Conservation (phyloP, 306 rosid species). For the Cucumis hystrix region DNA sequence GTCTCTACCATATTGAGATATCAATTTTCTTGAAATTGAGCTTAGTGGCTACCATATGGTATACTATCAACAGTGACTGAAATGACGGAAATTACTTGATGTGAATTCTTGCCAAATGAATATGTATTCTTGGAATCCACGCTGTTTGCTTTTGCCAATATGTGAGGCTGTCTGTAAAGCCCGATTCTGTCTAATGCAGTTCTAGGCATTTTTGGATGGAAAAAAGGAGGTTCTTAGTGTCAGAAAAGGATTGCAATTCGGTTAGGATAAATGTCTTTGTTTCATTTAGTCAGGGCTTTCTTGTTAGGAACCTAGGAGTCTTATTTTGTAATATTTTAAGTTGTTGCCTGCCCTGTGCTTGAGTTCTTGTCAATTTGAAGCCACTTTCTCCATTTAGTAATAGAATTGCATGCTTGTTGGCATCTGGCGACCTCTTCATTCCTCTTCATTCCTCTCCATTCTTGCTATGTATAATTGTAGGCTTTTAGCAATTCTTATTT, state of each 20-base stretch:
- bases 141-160: not conserved
- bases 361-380: not conserved
- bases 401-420: not conserved
- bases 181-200: not conserved
- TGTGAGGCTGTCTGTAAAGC: not conserved
- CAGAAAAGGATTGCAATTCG: not conserved
- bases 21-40: not conserved
- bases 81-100: not conserved
- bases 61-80: not conserved
- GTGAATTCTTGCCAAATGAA: not conserved
- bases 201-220: not conserved
- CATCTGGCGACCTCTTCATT: not conserved
- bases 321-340: not conserved
- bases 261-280: not conserved
- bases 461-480: not conserved
- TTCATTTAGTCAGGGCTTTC: not conserved
- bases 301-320: not conserved
- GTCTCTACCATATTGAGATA: not conserved
- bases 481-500: not conserved
- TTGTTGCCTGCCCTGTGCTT: not conserved
- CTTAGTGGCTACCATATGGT: not conserved
- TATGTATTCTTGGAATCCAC: not conserved
- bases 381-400: not conserved
- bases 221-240: not conserved
- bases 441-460: not conserved